Evolutionary conservation across 73 alveolate species (phyloP).

Genomic region (Stentor coeruleus): DNA sequence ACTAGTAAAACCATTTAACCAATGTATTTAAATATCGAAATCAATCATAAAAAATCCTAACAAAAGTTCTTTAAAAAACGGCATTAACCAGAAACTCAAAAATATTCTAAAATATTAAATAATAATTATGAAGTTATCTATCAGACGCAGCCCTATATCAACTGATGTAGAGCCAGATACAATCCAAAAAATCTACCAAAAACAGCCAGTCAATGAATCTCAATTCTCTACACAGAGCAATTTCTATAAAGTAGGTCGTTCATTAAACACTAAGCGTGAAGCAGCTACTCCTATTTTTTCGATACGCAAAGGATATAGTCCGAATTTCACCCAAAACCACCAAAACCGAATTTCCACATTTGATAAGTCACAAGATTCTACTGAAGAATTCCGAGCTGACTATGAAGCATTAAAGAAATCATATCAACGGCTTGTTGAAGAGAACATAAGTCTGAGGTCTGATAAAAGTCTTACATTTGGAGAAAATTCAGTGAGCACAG

Average conservation of each 20-base stretch:
- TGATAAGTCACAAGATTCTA: neutral
- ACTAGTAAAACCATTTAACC: too few species aligned
- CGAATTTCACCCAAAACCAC: neutral
- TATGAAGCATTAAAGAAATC: neutral
- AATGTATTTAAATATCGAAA: too few species aligned
- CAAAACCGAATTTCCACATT: neutral
- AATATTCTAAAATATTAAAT: too few species aligned
- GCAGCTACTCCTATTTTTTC: constrained; percentile 2
- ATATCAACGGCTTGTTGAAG: neutral
- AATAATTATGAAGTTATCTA: too few species aligned
- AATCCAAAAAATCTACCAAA: too few species aligned
- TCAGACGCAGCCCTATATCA: too few species aligned
- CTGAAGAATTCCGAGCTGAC: neutral
- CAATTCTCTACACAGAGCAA: neutral
- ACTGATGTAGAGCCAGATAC: too few species aligned
- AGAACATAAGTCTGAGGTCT: neutral
- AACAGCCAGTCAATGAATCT: neutral
- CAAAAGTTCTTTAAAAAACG: too few species aligned
- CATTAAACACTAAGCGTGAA: neutral
- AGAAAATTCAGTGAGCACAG: neutral
- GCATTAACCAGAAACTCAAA: too few species aligned
- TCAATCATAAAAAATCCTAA: too few species aligned
- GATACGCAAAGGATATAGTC: neutral
- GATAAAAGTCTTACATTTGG: neutral
- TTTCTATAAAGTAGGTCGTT: neutral